A percentile compares a stretch with the other conserved stretches of the same genome.
phyloP scores from a whole-genome alignment of 2,329 filamentous ascomycete species.

The Microsporum canis region DNA sequence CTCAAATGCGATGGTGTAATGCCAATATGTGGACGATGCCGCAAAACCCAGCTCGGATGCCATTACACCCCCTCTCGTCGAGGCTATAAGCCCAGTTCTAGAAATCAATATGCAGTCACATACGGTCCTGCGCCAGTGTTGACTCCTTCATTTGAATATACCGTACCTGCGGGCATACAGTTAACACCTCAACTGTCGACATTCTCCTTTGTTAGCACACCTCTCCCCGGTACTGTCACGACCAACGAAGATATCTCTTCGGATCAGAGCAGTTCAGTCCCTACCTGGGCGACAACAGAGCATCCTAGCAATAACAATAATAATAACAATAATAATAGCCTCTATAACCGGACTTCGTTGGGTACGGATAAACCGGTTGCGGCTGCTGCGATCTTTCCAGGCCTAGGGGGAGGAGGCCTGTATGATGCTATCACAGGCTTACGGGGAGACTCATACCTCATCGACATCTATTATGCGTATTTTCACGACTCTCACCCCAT shows the following conservation, averaged over 20 bases:
- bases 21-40: constrained; percentile 57
- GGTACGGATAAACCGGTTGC: constrained; percentile 23
- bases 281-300: background rate
- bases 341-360: constrained; percentile 6
- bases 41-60: constrained; percentile 48
- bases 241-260: background rate
- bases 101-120: constrained; percentile 30
- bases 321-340: background rate
- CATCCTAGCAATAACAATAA: background rate
- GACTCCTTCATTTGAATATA: background rate
- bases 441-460: constrained; percentile 31
- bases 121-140: background rate
- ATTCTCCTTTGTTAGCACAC: background rate
- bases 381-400: constrained; percentile 13
- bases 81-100: constrained; percentile 60
- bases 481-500: constrained; percentile 49
- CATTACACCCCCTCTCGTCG: constrained; percentile 62
- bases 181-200: background rate
- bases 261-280: background rate
- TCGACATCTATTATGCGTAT: constrained; percentile 45
- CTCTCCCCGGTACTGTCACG: background rate
- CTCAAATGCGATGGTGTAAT: constrained; percentile 63
- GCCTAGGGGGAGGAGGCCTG: constrained; percentile 15
- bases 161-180: background rate
- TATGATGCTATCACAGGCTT: constrained; percentile 17